Percentiles rank a stretch among this genome's conserved stretches.
Evolutionary conservation across 768 basidiomycete genomes (phyloP).

Genomic region (Amanita muscaria): DNA sequence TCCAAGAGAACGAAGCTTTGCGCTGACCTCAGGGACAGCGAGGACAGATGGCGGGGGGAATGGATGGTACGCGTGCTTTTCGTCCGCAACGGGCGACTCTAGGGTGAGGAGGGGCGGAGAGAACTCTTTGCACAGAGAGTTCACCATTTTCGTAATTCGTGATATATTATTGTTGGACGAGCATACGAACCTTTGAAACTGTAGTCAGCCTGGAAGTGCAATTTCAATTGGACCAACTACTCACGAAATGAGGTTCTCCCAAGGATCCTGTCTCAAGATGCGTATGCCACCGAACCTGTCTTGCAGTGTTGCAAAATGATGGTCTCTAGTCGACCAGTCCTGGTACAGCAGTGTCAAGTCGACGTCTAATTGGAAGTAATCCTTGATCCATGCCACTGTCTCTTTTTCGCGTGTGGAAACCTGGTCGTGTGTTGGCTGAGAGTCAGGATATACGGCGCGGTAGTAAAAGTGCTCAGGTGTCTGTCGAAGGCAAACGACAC

Average conservation of each 20-base stretch:
- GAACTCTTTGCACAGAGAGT: constrained; percentile 68
- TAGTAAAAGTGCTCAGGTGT: constrained; percentile 60
- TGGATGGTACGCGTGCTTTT: constrained; percentile 50
- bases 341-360: constrained; percentile 65
- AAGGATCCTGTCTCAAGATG: constrained; percentile 87
- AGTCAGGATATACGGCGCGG: constrained; percentile 54
- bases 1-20: constrained; percentile 68
- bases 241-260: constrained; percentile 92
- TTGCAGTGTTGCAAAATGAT: constrained; percentile 58
- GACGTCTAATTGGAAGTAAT: constrained; percentile 85
- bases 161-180: constrained; percentile 95
- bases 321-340: constrained; percentile 67
- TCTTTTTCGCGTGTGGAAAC: constrained; percentile 41
- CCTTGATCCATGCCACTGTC: constrained; percentile 64
- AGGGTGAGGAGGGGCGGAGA: constrained; percentile 51
- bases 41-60: constrained; percentile 78
- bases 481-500: constrained; percentile 79
- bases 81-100: constrained; percentile 25
- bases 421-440: constrained; percentile 26
- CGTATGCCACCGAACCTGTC: constrained; percentile 73
- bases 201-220: not conserved
- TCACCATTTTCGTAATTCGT: constrained; percentile 91
- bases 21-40: constrained; percentile 45
- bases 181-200: constrained; percentile 75
- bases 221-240: constrained; percentile 22